Evolutionary conservation across 768 basidiomycete genomes (phyloP), one percentile per base, ranked within the genome.

Genomic region (Lenzites betulinus): DNA sequence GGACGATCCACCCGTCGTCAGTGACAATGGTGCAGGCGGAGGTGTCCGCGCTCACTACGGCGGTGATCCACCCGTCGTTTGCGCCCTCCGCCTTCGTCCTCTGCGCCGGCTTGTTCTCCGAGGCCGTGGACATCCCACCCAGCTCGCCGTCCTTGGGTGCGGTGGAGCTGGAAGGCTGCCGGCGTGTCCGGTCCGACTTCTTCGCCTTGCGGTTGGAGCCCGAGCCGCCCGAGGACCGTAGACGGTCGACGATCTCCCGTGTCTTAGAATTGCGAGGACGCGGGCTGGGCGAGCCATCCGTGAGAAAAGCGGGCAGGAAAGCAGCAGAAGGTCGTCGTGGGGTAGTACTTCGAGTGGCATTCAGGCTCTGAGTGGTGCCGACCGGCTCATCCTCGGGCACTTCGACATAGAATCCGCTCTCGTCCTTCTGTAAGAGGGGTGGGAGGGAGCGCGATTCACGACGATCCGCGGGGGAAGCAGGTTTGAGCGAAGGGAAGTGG

Each of bases 241-340:
- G 69, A 36, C 78, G 77, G 63, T 87, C 85, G 30, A 87, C 82
- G 42, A 87, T 82, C 63, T 83, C 80, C 13, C 85, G 78, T 20
- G 85, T 87, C 66, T 80, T 81, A 22, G 85, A 86, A 22, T 82
- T 76, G 12, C 74, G 72, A 72, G 75, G 75, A 75, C 51, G 71
- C 65, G 53, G 72, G 62, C 66, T 22, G 54, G 52, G 43, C 15
- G 69, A 62, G 18, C 66, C 65, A 36, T 80, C 79, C 47, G 80
- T 76, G 26, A 85, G 72, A 70, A 83, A 83, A 8, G 80, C 73
- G 0, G 83, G 82, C 23, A 85, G 73, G 50, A 81, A 73, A 6
- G 72, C 69, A 23, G 71, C 67, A n/a, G 74, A 67, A 7, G 71
- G 65, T 60, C 70, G 70, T 42, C 65, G 69, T 60, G 69, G 72